Base-by-base conservation (phyloP, 2,329 filamentous ascomycete genomes). In the Claviceps spartinae region DNA sequence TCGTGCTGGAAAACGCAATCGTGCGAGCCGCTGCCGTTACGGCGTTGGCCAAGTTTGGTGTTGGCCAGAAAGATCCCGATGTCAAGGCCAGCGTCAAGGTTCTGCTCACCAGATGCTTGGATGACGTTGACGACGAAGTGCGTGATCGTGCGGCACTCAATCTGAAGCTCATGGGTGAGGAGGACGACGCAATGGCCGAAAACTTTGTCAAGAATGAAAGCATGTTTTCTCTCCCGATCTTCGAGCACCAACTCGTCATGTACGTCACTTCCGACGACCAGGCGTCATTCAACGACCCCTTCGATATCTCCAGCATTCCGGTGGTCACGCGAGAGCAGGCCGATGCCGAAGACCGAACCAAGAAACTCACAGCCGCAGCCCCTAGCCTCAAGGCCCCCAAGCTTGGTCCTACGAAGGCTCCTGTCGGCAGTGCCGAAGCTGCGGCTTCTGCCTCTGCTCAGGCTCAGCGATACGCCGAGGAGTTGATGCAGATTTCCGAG, bases 51-150 rank as follows among this genome's bases (percentile, higher is more conserved):
- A 98, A 97, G 69, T 98, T 98, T 64, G 93, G 93, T 61, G 91
- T 97, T 54, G 90, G 88, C 37, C 93, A 97, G 69, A 90, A 94
- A 71, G 93, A 97, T 63, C 83, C 87, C 1, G 93, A 98, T 67
- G 88, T 98, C 62, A 97, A 97, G 81, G 84, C 88, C 61, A 96
- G 90, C 66, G 91, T 98, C 50, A 81, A 85, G 57, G 93, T 98
- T 48, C 78, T 98, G 47, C 83, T 98, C 38, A 94, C 86, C 26
- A 81, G 93, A 65, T 98, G 93, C 68, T 72, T 98, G 61, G 93
- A 98, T 67, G 93, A 98, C 65, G 90, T 90, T 4, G 93, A 98
- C 69, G 93, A 98, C 63, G 93, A 98, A 71, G 93, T 98, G 53
- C 83, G 93, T 60, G 93, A 98, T 65, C 88, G 93, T 65, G 93